phyloP scores from a whole-genome alignment of 2,329 filamentous ascomycete species.

The Aspergillus sergii region DNA sequence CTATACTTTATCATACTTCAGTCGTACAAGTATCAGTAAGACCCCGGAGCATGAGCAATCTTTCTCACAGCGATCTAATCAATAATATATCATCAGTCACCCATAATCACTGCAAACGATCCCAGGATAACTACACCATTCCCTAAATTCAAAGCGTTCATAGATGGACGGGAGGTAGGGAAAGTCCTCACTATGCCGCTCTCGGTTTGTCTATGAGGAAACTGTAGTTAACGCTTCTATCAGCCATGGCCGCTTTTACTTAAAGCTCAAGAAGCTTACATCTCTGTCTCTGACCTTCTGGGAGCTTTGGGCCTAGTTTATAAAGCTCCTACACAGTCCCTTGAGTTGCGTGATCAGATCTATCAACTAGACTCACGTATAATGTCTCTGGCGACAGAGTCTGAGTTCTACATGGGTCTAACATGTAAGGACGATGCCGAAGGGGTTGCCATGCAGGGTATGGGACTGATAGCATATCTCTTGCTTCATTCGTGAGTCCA shows the following conservation, averaged over 20 bases:
- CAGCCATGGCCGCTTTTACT: neutral
- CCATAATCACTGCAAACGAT: neutral
- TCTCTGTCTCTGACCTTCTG: neutral
- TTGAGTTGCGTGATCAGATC: neutral
- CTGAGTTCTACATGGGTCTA: neutral
- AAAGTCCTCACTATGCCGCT: neutral
- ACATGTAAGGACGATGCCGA: neutral
- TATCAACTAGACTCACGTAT: neutral
- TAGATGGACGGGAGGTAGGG: neutral
- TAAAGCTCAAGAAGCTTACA: neutral
- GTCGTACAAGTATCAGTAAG: conserved; percentile 1
- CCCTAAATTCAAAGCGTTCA: neutral
- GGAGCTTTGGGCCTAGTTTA: neutral
- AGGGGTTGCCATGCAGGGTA: neutral
- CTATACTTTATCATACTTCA: neutral
- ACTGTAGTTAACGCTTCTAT: neutral
- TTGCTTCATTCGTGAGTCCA: neutral
- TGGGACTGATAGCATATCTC: neutral
- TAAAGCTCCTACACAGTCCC: neutral
- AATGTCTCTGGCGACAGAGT: neutral
- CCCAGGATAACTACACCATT: neutral
- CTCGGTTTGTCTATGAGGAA: neutral
- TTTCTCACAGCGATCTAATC: neutral
- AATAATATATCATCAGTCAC: neutral
- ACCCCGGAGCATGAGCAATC: neutral